These are phyloP conservation scores for Colletotrichum orbiculare DNA, from an alignment of 2,329 filamentous ascomycete species.

Conservation along the genomic window DNA sequence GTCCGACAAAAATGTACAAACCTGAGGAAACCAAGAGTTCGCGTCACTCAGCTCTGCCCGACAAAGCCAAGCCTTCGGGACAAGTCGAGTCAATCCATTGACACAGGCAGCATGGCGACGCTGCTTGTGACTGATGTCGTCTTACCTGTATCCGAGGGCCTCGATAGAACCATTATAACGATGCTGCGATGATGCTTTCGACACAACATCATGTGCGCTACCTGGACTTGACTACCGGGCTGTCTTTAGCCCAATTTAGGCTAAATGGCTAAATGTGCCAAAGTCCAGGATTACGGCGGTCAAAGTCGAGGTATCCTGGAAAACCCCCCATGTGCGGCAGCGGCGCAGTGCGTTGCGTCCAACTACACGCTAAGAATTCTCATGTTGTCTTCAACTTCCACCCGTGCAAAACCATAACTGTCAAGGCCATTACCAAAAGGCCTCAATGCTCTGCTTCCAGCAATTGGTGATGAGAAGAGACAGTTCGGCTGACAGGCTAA, in stretches of 20 bases:
- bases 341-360: slow-evolving; percentile 9
- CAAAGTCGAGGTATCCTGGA: slow-evolving; percentile 16
- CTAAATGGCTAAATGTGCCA: slow-evolving; percentile 31
- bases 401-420: slow-evolving; percentile 2
- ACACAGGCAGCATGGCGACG: too few relatives aligned
- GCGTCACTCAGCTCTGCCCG: background rate
- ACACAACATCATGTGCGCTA: slow-evolving; percentile 19
- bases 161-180: background rate
- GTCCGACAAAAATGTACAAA: too few relatives aligned
- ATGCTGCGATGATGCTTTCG: slow-evolving; percentile 7
- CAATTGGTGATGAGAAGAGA: too few relatives aligned
- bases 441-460: too few relatives aligned
- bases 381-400: background rate
- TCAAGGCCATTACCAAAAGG: background rate
- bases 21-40: background rate
- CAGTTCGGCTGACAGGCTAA: too few relatives aligned
- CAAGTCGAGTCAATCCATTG: too few relatives aligned
- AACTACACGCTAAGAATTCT: slow-evolving; percentile 7
- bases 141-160: too few relatives aligned
- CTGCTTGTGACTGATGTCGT: too few relatives aligned
- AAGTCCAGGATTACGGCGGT: slow-evolving; percentile 9
- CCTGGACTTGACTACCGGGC: slow-evolving; percentile 8
- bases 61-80: too few relatives aligned
- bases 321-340: slow-evolving; percentile 15
- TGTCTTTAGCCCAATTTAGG: slow-evolving; percentile 27